Evolutionary conservation across 2,329 filamentous ascomycete species (phyloP), one percentile per base, ranked within the genome.

Genomic region (Apiospora saccharicola): DNA sequence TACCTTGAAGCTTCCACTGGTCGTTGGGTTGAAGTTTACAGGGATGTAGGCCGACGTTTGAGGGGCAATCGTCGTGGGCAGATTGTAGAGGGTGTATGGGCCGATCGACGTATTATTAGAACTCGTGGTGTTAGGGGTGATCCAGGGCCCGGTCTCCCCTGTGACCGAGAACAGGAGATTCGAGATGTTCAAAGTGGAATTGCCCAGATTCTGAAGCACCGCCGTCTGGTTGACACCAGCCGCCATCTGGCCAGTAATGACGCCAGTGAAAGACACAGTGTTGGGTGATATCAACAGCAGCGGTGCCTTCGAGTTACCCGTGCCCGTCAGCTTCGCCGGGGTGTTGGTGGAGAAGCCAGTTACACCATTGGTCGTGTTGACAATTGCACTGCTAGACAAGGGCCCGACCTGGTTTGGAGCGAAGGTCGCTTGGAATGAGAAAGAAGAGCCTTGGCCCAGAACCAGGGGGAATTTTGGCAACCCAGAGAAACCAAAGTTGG

Each of bases 191-290:
- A 90, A 81, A 0, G 78, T 71, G 0, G 81, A 78, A 70, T 86
- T 86, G 41, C 89, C 89, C 6, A 83, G 77, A 74, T 90, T 90
- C 73, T 79, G 80, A 51, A 90, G 79, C 0, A 88, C 78, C 4
- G 87, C 78, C 0, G 82, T 84, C 74, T 89, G 83, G 5, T 81
- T 79, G 0, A 82, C 78, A 1, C 82, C 84, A 2, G 81, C 79
- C 7, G 79, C 71, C 4, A 82, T 80, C 0, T 82, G 77, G 0
- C 85, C 86, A 1, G 84, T 82, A 43, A 90, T 83, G 3, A 88
- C 81, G 13, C 85, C 83, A 3, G 83, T 81, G 75, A 90, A 90
- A 0, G 85, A 83, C 5, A 90, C 75, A 0, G 82, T 82, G 12
- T 83, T 82, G 0, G 89, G 88, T 3, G 82, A 84, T 22, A 90